These are phyloP conservation scores for Pseudomassariella vexata DNA, from an alignment of 2,329 filamentous ascomycete genomes.

Conservation along the genomic window DNA sequence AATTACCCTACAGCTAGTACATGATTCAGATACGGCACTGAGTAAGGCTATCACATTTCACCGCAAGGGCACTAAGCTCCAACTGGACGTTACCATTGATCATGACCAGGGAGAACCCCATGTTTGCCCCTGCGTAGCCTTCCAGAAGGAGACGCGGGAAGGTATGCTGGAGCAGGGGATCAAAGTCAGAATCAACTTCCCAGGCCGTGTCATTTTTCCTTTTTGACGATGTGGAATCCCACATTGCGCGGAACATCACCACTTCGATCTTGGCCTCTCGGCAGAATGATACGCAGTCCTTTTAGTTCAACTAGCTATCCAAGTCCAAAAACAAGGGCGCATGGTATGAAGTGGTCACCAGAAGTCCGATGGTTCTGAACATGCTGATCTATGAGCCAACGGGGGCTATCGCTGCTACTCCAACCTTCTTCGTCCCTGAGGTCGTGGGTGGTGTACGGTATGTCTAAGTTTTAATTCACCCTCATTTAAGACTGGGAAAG, in stretches of 20 bases:
- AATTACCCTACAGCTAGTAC: slow-evolving; percentile 41
- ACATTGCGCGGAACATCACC: slow-evolving; percentile 54
- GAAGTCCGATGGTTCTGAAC: slow-evolving; percentile 70
- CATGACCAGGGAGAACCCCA: slow-evolving; percentile 42
- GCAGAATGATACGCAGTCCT: slow-evolving; percentile 65
- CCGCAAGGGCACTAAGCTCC: slow-evolving; percentile 51
- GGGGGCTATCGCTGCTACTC: slow-evolving; percentile 69
- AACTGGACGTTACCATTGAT: slow-evolving; percentile 64
- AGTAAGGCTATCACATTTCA: slow-evolving; percentile 61
- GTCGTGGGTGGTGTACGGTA: slow-evolving; percentile 59
- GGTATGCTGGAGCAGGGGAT: slow-evolving; percentile 58
- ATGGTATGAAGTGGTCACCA: slow-evolving; percentile 65
- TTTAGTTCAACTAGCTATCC: slow-evolving; percentile 69
- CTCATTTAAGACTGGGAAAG: no score
- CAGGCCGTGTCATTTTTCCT: slow-evolving; percentile 66
- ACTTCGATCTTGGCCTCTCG: slow-evolving; percentile 52
- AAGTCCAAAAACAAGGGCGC: slow-evolving; percentile 66
- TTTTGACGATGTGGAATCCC: slow-evolving; percentile 53
- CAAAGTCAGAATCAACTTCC: slow-evolving; percentile 50
- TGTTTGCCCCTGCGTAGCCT: slow-evolving; percentile 46
- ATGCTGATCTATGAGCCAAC: slow-evolving; percentile 74
- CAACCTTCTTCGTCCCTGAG: slow-evolving; percentile 73
- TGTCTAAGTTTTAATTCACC: slow-evolving; percentile 3
- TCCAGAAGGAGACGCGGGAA: slow-evolving; percentile 45
- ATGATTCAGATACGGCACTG: slow-evolving; percentile 29